These are phyloP conservation scores for Rasamsonia emersonii DNA, from an alignment of 2,329 filamentous ascomycete species.

Conservation along the genomic window DNA sequence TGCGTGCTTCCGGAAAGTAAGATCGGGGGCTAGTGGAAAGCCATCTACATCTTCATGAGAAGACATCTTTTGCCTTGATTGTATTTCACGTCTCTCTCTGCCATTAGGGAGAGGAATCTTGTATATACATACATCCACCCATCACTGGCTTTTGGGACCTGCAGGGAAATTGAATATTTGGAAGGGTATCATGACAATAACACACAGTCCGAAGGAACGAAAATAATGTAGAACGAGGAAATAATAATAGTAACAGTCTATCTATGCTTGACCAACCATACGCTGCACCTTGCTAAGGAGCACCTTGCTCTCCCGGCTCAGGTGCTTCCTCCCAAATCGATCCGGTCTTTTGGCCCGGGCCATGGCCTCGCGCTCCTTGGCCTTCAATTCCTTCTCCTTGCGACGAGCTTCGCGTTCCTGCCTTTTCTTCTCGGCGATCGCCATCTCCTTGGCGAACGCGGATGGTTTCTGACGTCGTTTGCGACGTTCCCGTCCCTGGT, in stretches of 20 bases:
- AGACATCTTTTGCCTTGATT: too few species aligned
- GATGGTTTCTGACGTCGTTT: conserved; percentile 34
- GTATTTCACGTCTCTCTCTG: too few species aligned
- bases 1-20: conserved; percentile 67
- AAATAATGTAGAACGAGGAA: neutral
- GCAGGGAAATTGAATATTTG: neutral
- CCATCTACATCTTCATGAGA: neutral
- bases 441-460: conserved; percentile 58
- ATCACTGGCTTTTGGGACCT: neutral
- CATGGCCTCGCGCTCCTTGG: conserved; percentile 62
- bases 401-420: conserved; percentile 55
- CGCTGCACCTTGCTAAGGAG: conserved; percentile 70
- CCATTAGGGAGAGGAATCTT: too few species aligned
- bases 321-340: conserved; percentile 63
- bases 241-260: neutral
- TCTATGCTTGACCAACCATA: conserved; percentile 47
- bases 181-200: conserved; percentile 7
- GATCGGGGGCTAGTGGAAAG: conserved; percentile 21
- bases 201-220: neutral
- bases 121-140: neutral
- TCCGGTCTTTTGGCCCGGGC: conserved; percentile 53
- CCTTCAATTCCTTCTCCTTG: conserved; percentile 57
- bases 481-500: conserved; percentile 18
- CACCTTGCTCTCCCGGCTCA: conserved; percentile 72
- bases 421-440: conserved; percentile 55